Evolutionary conservation across 179 eudicot species (phyloP).

Genomic region (Drosera spatulata): DNA sequence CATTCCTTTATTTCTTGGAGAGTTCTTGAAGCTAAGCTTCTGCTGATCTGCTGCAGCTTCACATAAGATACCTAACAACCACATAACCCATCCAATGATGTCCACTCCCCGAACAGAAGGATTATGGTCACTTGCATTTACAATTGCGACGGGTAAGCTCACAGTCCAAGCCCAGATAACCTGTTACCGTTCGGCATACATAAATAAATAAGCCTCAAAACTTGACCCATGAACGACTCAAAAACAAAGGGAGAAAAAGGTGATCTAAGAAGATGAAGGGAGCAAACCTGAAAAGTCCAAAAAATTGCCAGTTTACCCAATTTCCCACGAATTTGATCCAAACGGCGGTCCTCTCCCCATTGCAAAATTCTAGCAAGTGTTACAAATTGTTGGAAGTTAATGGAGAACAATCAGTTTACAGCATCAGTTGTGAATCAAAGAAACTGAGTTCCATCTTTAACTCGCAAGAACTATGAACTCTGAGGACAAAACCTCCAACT

Average conservation of each 20-base stretch:
- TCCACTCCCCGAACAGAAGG: slow-evolving; percentile 63
- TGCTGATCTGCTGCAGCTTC: slow-evolving; percentile 94
- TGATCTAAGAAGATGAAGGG: not conserved
- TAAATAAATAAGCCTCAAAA: no score
- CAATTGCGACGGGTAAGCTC: slow-evolving; percentile 49
- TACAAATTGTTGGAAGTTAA: no score
- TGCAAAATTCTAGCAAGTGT: slow-evolving; percentile 57
- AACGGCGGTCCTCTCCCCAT: slow-evolving; percentile 95
- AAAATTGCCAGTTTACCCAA: slow-evolving; percentile 77
- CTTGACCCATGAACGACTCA: no score
- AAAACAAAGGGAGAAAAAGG: no score
- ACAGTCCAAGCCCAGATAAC: slow-evolving; percentile 31
- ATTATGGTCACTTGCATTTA: slow-evolving; percentile 67
- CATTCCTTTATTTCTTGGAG: slow-evolving; percentile 69
- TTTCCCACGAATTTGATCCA: slow-evolving; percentile 84
- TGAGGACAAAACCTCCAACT: no score
- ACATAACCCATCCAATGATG: slow-evolving; percentile 86
- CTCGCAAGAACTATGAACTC: no score
- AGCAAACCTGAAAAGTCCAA: slow-evolving; percentile 80
- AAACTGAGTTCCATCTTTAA: no score
- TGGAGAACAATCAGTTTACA: no score
- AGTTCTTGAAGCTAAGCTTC: slow-evolving; percentile 66
- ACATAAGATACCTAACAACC: slow-evolving; percentile 55
- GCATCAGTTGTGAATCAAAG: no score
- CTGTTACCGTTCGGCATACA: slow-evolving; percentile 23